Evolutionary conservation across 257 asterid genomes (phyloP).

Genomic region (Oldenlandia corymbosa): DNA sequence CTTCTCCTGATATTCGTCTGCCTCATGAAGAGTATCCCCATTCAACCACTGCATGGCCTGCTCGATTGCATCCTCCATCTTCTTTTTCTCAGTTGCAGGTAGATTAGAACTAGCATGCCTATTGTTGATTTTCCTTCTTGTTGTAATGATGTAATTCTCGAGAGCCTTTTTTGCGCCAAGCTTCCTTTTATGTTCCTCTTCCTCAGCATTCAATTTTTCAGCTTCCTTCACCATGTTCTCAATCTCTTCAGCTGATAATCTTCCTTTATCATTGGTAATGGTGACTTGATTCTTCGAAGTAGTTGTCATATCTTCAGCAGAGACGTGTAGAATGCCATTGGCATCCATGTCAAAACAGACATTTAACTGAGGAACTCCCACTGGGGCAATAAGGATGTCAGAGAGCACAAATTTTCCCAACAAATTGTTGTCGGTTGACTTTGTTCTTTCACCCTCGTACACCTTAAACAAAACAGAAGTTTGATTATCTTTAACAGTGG

Average conservation of each 20-base stretch:
- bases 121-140: neutral
- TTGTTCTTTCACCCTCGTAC: conserved; percentile 11
- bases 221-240: conserved; percentile 14
- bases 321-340: conserved; percentile 11
- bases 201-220: conserved; percentile 6
- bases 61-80: conserved; percentile 3
- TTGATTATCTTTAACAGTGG: neutral
- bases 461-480: neutral
- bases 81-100: neutral
- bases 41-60: conserved; percentile 8
- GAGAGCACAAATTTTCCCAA: conserved; percentile 3
- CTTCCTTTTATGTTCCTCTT: conserved; percentile 12
- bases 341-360: conserved; percentile 11
- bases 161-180: conserved; percentile 7
- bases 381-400: conserved; percentile 1
- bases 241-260: conserved; percentile 9
- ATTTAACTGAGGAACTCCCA: neutral
- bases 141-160: neutral
- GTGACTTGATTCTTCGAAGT: neutral
- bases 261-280: conserved; percentile 9
- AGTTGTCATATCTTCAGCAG: conserved; percentile 8
- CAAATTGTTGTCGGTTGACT: conserved; percentile 8
- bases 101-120: neutral
- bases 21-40: neutral
- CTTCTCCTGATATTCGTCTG: conserved; percentile 1